These are phyloP conservation scores for Acarospora socialis DNA, from an alignment of 2,329 filamentous ascomycete genomes.

Conservation along the genomic window DNA sequence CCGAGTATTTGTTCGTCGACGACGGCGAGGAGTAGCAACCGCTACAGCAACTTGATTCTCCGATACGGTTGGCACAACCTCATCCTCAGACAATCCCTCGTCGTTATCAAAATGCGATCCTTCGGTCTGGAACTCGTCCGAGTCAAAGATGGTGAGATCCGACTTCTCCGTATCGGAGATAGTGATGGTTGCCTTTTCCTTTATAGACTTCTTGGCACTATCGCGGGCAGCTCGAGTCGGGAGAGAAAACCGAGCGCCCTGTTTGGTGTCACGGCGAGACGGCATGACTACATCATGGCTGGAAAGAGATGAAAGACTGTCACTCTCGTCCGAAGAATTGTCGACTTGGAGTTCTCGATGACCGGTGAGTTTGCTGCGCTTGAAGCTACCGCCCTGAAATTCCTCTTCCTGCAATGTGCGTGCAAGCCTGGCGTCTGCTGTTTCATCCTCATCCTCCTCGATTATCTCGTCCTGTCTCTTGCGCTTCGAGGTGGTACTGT, in stretches of 20 bases:
- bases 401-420: constrained; percentile 42
- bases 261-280: background rate
- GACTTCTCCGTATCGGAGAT: constrained; percentile 5
- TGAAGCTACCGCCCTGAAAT: constrained; percentile 25
- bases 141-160: background rate
- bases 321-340: constrained; percentile 15
- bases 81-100: no score
- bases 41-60: no score
- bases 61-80: no score
- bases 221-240: constrained; percentile 7
- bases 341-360: constrained; percentile 8
- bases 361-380: constrained; percentile 23
- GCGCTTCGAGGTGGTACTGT: constrained; percentile 18
- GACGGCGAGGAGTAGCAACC: no score
- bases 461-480: constrained; percentile 34
- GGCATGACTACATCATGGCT: background rate
- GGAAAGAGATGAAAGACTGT: background rate
- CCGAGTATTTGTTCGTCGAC: no score
- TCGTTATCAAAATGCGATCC: no score
- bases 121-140: no score
- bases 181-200: background rate
- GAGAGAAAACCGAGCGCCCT: background rate
- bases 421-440: constrained; percentile 39
- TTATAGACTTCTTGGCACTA: constrained; percentile 3
- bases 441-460: constrained; percentile 27